Base-by-base conservation (phyloP, 1,284 basidiomycete genomes). In the Trichosporon inkin region DNA sequence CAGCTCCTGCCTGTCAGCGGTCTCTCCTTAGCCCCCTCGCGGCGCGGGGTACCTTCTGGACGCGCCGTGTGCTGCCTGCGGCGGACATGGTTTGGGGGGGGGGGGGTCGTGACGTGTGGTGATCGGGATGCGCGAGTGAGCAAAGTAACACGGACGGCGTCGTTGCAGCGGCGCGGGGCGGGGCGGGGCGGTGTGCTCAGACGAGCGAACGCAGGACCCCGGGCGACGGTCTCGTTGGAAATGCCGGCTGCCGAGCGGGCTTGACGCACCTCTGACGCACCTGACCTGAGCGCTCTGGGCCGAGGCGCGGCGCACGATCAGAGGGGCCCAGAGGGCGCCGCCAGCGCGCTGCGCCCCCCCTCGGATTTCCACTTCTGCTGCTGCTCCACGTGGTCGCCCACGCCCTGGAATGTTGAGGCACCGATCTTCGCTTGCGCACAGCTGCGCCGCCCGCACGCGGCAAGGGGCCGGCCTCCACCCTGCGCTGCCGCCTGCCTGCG, bases 1-100 rank as follows among this genome's bases (percentile, higher is more conserved):
- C 10, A 78, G 67, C 58, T 79, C 78, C 78, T 79, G 55, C 16
- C 8, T 17, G 55, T 62, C 17, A 59, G 55, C 53, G 20, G 41
- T 28, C 22, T 19, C 24, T n/a, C n/a, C n/a, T 2, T 39, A 22
- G 0, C 6, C 3, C 40, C 3, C 19, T 41, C 6, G 22, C 16
- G 7, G 6, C 24, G n/a, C 16, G 10, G 1, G 16, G 39, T 20
- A 71, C 72, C 68, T 71, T 73, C 61, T 73, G 71, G 55, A 73
- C 69, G 17, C 74, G 68, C 40, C 71, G 62, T 17, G 67, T 67
- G 44, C 44, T 49, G 6, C 71, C 70, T 44, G 72, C 71, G 3
- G 71, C 68, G 16, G 72, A 57, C 74, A 74, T 63, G 53, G 53
- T 55, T 40, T 53, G 6, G 19, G 22, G 14, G 32, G 36, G 20